Evolutionary conservation across 305 asterid genomes (phyloP), one percentile per base, ranked within the genome.

Genomic region (Ilex paraguariensis): DNA sequence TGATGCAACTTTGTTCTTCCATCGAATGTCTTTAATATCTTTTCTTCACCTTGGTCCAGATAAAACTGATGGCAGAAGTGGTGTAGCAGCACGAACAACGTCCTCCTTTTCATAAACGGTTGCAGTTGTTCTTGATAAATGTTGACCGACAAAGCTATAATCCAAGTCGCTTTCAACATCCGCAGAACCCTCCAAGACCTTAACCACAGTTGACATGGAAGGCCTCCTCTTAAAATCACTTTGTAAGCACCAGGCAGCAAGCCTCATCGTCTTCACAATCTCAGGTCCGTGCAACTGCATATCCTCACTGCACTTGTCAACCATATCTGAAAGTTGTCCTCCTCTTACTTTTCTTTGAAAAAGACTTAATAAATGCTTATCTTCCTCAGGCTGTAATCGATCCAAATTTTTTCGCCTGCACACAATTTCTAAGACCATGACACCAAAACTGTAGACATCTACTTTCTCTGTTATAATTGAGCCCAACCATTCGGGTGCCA

Each of bases 401-500:
- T 71, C 68, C 54, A 71, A 31, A 61, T 66, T 66, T 60, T 61
- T 66, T 39, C 72, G 11, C 45, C 76, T 64, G 14, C 68, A 71
- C 0, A 61, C 13, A 2, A 71, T 13, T 51, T 71, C 77, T 16
- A 67, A 10, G 5, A 63, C 17, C 3, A 72, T 61, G 32, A 72
- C 39, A 13, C 77, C 70, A 14, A 72, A 72, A 50, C 63, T 61
- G 42, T 72, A 72, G 3, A 63, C 64, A 0, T 72, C 77, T 3
- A 54, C 69, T 50, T 72, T 72, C 60, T 57, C 73, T 0, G 77
- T 57, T 4, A 72, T 72, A 0, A 14, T 61, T 3, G 12, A 48
- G 58, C 66, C 62, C 28, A 21, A 1, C 66, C 77, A 72, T 54
- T 72, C 73, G 3, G 77, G 77, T 2, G 69, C 69, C 6, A 72